Conservation (phyloP, 2,329 filamentous ascomycete species). For the Sporothrix schenckii region DNA sequence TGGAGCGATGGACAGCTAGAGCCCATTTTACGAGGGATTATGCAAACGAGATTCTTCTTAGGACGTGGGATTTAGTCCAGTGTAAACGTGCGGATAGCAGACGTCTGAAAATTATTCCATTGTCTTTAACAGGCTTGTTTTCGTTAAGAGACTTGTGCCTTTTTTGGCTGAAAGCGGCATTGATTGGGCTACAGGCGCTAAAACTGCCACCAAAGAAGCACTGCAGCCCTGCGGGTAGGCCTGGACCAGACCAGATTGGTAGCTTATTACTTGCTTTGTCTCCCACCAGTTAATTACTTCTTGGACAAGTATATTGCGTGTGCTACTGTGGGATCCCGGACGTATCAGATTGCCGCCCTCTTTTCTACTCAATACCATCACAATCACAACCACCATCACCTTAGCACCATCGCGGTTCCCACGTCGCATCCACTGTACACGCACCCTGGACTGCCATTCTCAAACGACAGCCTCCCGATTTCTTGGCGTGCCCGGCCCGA, state of each 20-base stretch:
- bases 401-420: not conserved
- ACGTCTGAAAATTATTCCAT: too few relatives aligned
- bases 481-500: not conserved
- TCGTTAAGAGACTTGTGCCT: not conserved
- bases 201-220: not conserved
- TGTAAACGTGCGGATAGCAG: too few relatives aligned
- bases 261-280: not conserved
- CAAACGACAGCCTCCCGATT: not conserved
- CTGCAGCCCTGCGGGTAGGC: not conserved
- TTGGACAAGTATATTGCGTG: not conserved
- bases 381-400: not conserved
- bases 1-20: too few relatives aligned
- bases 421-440: not conserved
- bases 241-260: not conserved
- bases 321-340: not conserved
- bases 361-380: not conserved
- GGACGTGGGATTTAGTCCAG: too few relatives aligned
- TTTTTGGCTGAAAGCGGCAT: not conserved
- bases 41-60: too few relatives aligned
- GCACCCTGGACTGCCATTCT: not conserved
- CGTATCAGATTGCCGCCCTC: not conserved
- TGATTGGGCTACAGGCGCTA: conserved; percentile 3
- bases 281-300: not conserved
- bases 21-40: too few relatives aligned
- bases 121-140: too few relatives aligned